Base-by-base conservation (phyloP, 495 filamentous ascomycete species). In the Aspergillus steynii region DNA sequence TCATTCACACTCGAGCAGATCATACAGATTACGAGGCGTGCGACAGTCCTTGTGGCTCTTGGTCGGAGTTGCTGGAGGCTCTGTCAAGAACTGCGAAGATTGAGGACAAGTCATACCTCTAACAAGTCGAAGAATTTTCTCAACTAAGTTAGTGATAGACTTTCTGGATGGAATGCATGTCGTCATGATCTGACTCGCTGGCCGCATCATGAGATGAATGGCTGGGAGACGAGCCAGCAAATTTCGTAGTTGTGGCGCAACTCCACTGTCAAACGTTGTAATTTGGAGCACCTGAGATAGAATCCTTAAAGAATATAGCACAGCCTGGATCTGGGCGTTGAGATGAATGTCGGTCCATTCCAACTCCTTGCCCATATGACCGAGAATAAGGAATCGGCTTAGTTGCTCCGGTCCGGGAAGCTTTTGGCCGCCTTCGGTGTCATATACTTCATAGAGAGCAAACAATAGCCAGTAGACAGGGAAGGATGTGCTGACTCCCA, bases 221-320 rank as follows among this genome's bases (percentile, higher is more conserved):
- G 77, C 66, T 8, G 77, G 77, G 20, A 77, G 63, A 4, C 51
- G 29, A 6, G 46, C 60, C 8, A 79, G 61, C n/a, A 62, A 29
- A 27, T 51, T 46, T 53, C 37, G 58, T 10, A 66, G 15, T 27
- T 56, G 48, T 15, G 46, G 26, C 15, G 47, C 55, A 6, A 55
- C 8, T 2, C 61, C 56, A 29, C 64, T 45, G 55, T 29, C 46
- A 7, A 42, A 42, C 0, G 47, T 45, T 27, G 59, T 26, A 6
- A 81, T 63, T 3, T 68, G 61, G 8, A 86, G 55, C 1, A 87
- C 67, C 60, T 92, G 88, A 34, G 78, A 76, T 2, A 87, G 65
- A 60, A 91, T 87, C 29, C 89, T 80, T 0, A 92, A 64, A 0
- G 89, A 90, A 63, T 91, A 92, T 6, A 83, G 73, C 4, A 80